Percentiles rank a stretch among this genome's conserved stretches.
Conservation (phyloP, 495 filamentous ascomycete genomes). For the Barbatosphaeria neglecta region DNA sequence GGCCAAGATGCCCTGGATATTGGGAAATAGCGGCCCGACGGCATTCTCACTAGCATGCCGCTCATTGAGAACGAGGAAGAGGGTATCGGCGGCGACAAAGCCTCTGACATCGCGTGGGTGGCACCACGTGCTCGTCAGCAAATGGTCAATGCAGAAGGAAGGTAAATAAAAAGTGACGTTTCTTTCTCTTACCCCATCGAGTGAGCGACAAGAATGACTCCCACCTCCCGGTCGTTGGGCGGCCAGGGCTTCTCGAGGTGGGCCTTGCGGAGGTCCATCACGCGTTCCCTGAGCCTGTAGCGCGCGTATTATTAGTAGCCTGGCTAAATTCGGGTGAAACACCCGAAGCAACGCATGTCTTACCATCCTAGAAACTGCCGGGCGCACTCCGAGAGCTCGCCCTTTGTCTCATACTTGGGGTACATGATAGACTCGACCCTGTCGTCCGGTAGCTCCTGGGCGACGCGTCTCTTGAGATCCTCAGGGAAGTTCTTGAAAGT, state of each 20-base stretch:
- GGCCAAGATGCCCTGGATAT: conserved; percentile 72
- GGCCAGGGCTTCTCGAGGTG: conserved; percentile 63
- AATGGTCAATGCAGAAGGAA: neutral
- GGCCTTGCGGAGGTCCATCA: conserved; percentile 78
- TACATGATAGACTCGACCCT: conserved; percentile 62
- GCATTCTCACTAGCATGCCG: conserved; percentile 12
- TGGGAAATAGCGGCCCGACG: conserved; percentile 42
- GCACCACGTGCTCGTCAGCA: neutral
- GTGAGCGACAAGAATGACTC: conserved; percentile 75
- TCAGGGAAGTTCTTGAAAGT: conserved; percentile 73
- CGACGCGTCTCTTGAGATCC: conserved; percentile 55
- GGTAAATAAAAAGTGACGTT: too few species aligned
- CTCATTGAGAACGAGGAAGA: conserved; percentile 45
- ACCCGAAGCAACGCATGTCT: neutral
- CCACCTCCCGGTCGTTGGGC: conserved; percentile 74
- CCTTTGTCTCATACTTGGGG: conserved; percentile 84
- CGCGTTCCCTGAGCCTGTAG: conserved; percentile 70
- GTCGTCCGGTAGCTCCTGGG: conserved; percentile 59
- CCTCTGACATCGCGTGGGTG: conserved; percentile 32
- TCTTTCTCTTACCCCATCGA: conserved; percentile 74
- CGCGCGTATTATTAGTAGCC: neutral
- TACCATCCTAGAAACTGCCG: conserved; percentile 74
- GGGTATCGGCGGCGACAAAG: conserved; percentile 79
- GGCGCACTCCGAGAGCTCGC: conserved; percentile 69
- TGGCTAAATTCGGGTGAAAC: neutral